A percentile compares a stretch with the other conserved stretches of the same genome.
phyloP scores from a whole-genome alignment of 345 rosid genomes.

The Abelmoschus esculentus region DNA sequence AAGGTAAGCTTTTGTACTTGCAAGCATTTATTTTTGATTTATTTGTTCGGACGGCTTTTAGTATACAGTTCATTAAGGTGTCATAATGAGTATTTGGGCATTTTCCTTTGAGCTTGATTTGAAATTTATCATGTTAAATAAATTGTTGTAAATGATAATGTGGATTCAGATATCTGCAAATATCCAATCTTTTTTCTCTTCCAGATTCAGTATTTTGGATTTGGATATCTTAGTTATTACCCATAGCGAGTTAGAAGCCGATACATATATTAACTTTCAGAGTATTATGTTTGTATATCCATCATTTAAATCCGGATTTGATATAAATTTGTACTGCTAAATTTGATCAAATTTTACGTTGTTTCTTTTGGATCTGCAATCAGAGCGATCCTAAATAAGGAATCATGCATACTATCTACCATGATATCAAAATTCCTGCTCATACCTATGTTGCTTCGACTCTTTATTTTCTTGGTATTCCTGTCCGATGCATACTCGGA shows the following conservation, averaged over 20 bases:
- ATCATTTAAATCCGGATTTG: background rate
- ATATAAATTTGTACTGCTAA: background rate
- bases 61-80: background rate
- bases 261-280: no score
- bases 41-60: background rate
- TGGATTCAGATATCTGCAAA: background rate
- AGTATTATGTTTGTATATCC: background rate
- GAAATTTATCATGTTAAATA: conserved; percentile 1
- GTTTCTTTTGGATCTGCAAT: background rate
- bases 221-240: no score
- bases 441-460: background rate
- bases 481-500: background rate
- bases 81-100: background rate
- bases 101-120: conserved; percentile 1
- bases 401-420: background rate
- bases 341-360: background rate
- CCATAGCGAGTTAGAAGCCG: no score
- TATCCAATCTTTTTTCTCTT: background rate
- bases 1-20: conserved; percentile 39
- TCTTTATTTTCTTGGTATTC: background rate
- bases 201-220: no score
- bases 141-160: background rate
- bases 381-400: background rate
- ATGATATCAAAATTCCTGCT: background rate
- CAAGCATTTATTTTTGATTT: background rate